phyloP scores from a whole-genome alignment of 805 yeast genomes.

The Saturnispora besseyi region DNA sequence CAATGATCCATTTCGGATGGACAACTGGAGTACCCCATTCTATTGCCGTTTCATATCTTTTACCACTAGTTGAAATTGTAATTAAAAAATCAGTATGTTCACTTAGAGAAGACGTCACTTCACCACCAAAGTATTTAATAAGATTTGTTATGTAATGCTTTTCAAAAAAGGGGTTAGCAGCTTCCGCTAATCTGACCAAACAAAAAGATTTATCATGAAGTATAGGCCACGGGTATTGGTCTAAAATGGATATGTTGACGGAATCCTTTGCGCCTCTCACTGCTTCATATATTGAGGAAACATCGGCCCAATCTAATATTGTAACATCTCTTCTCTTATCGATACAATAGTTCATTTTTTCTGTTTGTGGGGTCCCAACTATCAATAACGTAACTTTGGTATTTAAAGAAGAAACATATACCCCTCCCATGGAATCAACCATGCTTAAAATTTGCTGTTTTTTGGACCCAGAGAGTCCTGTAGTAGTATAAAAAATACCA shows the following conservation, averaged over 20 bases:
- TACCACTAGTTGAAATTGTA: conserved; percentile 43
- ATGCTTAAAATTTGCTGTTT: conserved; percentile 37
- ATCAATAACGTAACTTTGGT: conserved; percentile 51
- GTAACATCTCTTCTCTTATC: conserved; percentile 46
- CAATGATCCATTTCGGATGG: conserved; percentile 43
- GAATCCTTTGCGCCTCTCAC: conserved; percentile 19
- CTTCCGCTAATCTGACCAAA: conserved; percentile 31
- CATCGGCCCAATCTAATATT: conserved; percentile 39
- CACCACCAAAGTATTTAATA: conserved; percentile 41
- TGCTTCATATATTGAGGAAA: conserved; percentile 37
- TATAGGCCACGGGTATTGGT: conserved; percentile 27
- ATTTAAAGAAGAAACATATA: conserved; percentile 46
- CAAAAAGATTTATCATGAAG: conserved; percentile 40
- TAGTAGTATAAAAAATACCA: conserved; percentile 47
- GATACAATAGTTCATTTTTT: conserved; percentile 45
- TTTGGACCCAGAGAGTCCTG: conserved; percentile 36
- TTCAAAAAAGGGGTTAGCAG: conserved; percentile 18
- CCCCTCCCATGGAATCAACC: conserved; percentile 52
- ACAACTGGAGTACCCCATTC: conserved; percentile 46
- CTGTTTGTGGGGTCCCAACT: conserved; percentile 50
- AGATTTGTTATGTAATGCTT: conserved; percentile 27
- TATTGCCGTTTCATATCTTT: conserved; percentile 41
- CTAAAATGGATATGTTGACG: conserved; percentile 10
- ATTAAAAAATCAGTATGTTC: conserved; percentile 36
- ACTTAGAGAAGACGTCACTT: conserved; percentile 41